Conservation (phyloP, 2,329 filamentous ascomycete species). For the Trichoderma sp. region DNA sequence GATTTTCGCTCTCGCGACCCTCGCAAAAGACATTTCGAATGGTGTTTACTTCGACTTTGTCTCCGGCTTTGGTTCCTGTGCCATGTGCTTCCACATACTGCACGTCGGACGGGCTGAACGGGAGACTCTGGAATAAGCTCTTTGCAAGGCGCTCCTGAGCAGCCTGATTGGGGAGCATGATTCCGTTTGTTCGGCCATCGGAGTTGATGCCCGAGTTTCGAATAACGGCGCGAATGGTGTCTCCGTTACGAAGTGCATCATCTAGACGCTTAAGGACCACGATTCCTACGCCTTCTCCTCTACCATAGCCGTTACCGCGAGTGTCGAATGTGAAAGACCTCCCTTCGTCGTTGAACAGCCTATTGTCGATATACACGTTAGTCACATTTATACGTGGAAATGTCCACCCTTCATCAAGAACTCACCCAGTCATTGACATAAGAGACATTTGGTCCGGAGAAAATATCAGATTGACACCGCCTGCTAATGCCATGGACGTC, state of each 20-base stretch:
- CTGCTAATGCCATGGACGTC: slow-evolving; percentile 39
- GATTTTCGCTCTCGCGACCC: not conserved
- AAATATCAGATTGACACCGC: slow-evolving; percentile 40
- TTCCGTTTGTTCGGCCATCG: slow-evolving; percentile 45
- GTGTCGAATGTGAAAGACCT: slow-evolving; percentile 37
- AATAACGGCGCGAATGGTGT: slow-evolving; percentile 41
- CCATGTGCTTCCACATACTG: slow-evolving; percentile 18
- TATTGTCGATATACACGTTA: not conserved
- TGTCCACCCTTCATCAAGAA: fast-evolving
- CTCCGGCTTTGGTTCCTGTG: slow-evolving; percentile 25
- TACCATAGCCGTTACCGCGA: slow-evolving; percentile 50
- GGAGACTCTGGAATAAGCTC: not conserved
- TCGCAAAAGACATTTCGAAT: slow-evolving; percentile 13
- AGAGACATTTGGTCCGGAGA: slow-evolving; percentile 14
- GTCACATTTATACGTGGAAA: too few relatives aligned
- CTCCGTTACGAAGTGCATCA: slow-evolving; percentile 44
- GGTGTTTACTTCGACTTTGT: slow-evolving; percentile 22
- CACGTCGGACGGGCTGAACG: not conserved
- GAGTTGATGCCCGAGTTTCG: slow-evolving; percentile 39
- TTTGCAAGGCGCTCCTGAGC: slow-evolving; percentile 31
- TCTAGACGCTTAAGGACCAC: slow-evolving; percentile 48
- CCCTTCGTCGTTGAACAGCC: slow-evolving; percentile 8
- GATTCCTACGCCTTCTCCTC: slow-evolving; percentile 41
- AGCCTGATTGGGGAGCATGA: slow-evolving; percentile 34
- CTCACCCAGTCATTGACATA: slow-evolving; percentile 10